phyloP scores from a whole-genome alignment of 345 rosid species.

The Clausena lansium region DNA sequence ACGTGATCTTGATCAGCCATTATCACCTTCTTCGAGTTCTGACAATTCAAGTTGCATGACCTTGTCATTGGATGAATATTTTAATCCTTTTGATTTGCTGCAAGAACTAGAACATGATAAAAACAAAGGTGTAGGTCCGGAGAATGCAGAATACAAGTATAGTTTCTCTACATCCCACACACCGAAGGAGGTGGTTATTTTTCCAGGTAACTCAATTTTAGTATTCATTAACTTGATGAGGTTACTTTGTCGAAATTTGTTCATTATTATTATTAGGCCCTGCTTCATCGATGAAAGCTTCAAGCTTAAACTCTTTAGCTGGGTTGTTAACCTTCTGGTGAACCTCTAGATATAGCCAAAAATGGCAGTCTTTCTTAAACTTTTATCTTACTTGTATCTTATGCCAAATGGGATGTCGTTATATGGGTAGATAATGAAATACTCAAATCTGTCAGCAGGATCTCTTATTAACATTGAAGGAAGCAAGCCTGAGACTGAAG shows the following conservation, averaged over 20 bases:
- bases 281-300: no score
- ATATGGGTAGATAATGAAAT: background rate
- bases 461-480: conserved; percentile 5
- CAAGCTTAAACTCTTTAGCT: no score
- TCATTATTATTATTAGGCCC: no score
- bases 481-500: conserved; percentile 8
- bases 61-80: conserved; percentile 47
- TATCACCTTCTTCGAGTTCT: conserved; percentile 46
- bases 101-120: conserved; percentile 34
- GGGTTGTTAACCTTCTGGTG: no score
- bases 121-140: conserved; percentile 4
- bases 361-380: background rate
- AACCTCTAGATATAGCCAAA: no score
- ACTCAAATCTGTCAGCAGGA: conserved; percentile 19
- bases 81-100: conserved; percentile 40
- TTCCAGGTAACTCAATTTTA: conserved; percentile 38
- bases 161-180: conserved; percentile 24
- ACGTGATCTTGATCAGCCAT: conserved; percentile 38
- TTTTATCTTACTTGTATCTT: background rate
- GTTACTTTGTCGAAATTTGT: background rate
- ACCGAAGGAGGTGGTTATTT: conserved; percentile 22
- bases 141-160: conserved; percentile 20
- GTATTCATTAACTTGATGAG: background rate
- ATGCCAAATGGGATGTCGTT: background rate
- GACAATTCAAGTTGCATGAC: conserved; percentile 51